phyloP scores from a whole-genome alignment of 495 filamentous ascomycete species.

The Podospora fimiseda region DNA sequence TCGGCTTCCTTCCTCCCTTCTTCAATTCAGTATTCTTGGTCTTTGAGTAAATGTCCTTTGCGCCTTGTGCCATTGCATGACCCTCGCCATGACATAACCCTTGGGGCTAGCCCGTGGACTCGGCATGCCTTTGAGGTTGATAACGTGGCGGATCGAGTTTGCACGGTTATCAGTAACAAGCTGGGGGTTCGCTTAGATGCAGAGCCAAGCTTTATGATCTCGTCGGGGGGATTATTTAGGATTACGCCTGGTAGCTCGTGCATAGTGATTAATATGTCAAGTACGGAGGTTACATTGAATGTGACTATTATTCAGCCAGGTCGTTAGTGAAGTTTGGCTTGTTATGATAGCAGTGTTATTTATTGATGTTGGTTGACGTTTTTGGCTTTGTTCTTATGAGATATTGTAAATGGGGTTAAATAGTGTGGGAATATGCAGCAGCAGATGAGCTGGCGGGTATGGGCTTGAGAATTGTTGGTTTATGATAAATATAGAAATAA shows the following conservation, averaged over 20 bases:
- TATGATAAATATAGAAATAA: no score
- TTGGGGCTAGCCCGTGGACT: no score
- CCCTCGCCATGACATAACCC: no score
- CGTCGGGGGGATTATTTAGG: background rate
- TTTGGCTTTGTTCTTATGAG: no score
- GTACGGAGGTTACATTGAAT: background rate
- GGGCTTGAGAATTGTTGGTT: no score
- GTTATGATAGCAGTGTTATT: background rate
- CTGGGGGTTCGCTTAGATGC: background rate
- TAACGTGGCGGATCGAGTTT: background rate
- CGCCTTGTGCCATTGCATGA: no score
- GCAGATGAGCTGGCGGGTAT: no score
- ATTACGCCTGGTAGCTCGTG: background rate
- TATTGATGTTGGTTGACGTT: background rate
- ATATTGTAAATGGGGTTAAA: no score
- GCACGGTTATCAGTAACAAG: background rate
- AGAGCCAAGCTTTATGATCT: background rate
- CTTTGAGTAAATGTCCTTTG: no score
- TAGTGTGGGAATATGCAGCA: no score
- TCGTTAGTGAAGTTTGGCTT: background rate
- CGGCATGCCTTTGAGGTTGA: background rate
- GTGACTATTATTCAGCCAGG: background rate
- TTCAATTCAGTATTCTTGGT: no score
- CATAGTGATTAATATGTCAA: background rate
- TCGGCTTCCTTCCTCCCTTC: no score